phyloP scores from a whole-genome alignment of 2,329 filamentous ascomycete species.

The Penicillium sumatraense region DNA sequence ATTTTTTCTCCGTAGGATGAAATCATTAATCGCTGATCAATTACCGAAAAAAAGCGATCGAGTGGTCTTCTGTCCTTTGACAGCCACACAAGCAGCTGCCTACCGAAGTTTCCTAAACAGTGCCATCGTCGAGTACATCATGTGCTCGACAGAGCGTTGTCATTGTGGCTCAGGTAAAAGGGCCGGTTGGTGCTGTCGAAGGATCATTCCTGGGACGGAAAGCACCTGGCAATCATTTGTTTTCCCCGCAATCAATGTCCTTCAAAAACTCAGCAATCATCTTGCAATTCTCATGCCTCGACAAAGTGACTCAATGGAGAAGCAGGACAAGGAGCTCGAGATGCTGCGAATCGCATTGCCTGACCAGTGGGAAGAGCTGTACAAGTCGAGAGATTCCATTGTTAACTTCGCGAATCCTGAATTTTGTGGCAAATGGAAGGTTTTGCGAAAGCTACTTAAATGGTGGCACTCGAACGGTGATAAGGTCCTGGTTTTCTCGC shows the following conservation, averaged over 20 bases:
- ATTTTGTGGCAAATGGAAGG: conserved; percentile 96
- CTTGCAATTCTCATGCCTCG: conserved; percentile 82
- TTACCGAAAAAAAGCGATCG: conserved; percentile 92
- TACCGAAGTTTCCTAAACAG: conserved; percentile 83
- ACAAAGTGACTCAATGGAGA: conserved; percentile 67
- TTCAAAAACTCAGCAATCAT: conserved; percentile 92
- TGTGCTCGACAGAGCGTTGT: conserved; percentile 69
- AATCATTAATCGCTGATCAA: conserved; percentile 87
- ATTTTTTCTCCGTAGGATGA: conserved; percentile 92
- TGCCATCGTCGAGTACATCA: conserved; percentile 71
- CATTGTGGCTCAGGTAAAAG: conserved; percentile 71
- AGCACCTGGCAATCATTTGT: conserved; percentile 73
- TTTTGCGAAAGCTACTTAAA: conserved; percentile 80
- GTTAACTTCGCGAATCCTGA: conserved; percentile 81
- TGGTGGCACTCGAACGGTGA: conserved; percentile 91
- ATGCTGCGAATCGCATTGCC: conserved; percentile 77
- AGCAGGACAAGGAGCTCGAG: conserved; percentile 76
- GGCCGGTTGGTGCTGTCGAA: conserved; percentile 80
- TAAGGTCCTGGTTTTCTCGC: conserved; percentile 94
- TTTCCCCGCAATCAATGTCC: conserved; percentile 79
- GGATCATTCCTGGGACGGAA: conserved; percentile 62
- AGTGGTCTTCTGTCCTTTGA: conserved; percentile 93
- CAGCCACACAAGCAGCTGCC: conserved; percentile 76
- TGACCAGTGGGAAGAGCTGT: conserved; percentile 73
- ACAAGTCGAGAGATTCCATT: conserved; percentile 76